Evolutionary conservation across 805 yeast genomes (phyloP).

Genomic region (Candida suzukii): DNA sequence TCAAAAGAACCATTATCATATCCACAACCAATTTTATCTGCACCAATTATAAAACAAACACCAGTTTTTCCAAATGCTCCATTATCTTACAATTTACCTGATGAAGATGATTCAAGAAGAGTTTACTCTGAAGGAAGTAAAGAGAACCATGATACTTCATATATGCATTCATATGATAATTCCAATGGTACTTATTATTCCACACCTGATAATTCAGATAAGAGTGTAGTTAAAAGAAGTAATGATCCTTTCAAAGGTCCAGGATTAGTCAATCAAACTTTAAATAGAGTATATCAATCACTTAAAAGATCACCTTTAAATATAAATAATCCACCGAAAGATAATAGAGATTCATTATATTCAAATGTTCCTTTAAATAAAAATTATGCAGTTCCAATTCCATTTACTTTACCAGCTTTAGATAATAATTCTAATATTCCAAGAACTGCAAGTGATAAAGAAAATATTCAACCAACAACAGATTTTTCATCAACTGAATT

Average conservation of each 20-base stretch:
- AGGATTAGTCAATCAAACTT: not conserved
- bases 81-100: not conserved
- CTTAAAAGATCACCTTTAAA: not conserved
- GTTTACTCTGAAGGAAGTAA: not conserved
- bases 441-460: not conserved
- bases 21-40: not conserved
- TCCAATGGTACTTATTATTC: not conserved
- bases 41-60: not conserved
- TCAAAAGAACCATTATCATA: too few species aligned
- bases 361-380: not conserved
- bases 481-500: not conserved
- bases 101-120: not conserved
- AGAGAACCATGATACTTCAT: not conserved
- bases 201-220: not conserved
- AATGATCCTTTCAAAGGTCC: not conserved
- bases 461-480: not conserved
- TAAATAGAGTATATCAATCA: not conserved
- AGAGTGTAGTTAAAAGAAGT: not conserved
- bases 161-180: not conserved
- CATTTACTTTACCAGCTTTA: not conserved
- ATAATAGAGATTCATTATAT: not conserved
- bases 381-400: not conserved
- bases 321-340: too few species aligned
- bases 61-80: too few species aligned
- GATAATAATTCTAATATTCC: not conserved